Evolutionary conservation across 768 basidiomycete species (phyloP).

Genomic region (Rhodotorula toruloides): DNA sequence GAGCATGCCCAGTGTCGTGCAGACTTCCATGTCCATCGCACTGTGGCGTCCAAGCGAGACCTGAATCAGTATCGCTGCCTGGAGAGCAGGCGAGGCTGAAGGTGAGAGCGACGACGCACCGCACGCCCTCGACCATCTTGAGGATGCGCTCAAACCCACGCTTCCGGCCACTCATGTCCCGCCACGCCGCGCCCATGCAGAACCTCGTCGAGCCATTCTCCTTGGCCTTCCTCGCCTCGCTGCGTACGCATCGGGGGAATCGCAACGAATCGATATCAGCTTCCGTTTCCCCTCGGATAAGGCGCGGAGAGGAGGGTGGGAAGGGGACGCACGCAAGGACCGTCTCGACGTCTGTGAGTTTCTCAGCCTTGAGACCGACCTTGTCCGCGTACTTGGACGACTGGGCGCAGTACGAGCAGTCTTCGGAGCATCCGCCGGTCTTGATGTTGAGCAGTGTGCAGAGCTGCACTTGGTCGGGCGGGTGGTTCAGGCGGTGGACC

Average conservation of each 20-base stretch:
- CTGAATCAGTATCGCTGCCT: neutral
- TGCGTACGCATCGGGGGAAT: neutral
- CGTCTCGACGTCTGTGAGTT: conserved; percentile 79
- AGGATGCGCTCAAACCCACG: conserved; percentile 89
- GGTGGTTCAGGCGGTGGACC: conserved; percentile 78
- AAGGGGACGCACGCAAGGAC: conserved; percentile 58
- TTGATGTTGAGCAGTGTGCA: conserved; percentile 99
- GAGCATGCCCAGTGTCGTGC: conserved; percentile 96
- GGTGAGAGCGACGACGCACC: conserved; percentile 21
- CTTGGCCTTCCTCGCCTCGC: conserved; percentile 84
- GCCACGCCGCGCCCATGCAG: conserved; percentile 99
- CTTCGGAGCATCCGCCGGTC: conserved; percentile 95
- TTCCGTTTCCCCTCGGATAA: no score
- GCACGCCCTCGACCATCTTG: conserved; percentile 66
- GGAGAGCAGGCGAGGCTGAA: neutral
- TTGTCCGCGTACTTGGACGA: conserved; percentile 86
- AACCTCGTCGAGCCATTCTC: conserved; percentile 95
- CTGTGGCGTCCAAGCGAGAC: conserved; percentile 47
- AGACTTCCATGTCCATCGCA: conserved; percentile 98
- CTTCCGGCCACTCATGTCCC: conserved; percentile 86
- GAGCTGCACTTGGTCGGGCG: conserved; percentile 84
- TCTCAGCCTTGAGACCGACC: conserved; percentile 68
- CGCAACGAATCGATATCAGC: conserved; percentile 2
- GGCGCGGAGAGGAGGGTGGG: neutral
- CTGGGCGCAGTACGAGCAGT: conserved; percentile 98